Percentiles rank a stretch among this genome's conserved stretches.
These are phyloP conservation scores for Lichtheimia ornata DNA, from an alignment of 371 early-diverging fungal genomes.

Conservation along the genomic window DNA sequence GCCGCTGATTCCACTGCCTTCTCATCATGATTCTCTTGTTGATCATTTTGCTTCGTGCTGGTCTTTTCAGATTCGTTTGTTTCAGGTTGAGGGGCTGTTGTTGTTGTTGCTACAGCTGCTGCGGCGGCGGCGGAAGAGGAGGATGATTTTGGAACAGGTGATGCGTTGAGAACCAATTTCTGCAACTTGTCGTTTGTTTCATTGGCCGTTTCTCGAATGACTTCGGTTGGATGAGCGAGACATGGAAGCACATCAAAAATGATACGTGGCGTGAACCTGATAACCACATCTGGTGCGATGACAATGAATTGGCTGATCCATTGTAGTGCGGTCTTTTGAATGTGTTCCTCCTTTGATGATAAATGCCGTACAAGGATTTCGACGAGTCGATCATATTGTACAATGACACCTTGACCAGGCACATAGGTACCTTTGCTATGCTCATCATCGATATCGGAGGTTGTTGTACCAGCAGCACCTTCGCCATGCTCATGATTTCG, in stretches of 20 bases:
- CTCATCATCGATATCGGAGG: conserved; percentile 21
- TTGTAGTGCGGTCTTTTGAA: conserved; percentile 79
- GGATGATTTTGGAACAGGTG: conserved; percentile 7
- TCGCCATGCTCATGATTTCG: conserved; percentile 10
- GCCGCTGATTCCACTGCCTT: conserved; percentile 5
- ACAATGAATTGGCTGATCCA: conserved; percentile 86
- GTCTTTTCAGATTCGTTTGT: not conserved
- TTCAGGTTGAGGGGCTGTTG: not conserved
- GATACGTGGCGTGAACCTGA: conserved; percentile 74
- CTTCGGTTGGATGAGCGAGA: conserved; percentile 65
- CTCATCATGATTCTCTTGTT: not conserved
- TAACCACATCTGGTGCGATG: conserved; percentile 75
- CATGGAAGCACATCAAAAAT: conserved; percentile 78
- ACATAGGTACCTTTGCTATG: conserved; percentile 58
- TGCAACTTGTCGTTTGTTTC: conserved; percentile 75
- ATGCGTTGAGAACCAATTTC: conserved; percentile 61
- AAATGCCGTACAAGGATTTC: conserved; percentile 78
- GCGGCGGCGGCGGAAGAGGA: conserved; percentile 8
- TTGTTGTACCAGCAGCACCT: too few species aligned
- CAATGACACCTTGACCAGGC: conserved; percentile 69
- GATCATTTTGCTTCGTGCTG: not conserved
- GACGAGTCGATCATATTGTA: conserved; percentile 79
- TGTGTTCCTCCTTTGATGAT: conserved; percentile 77
- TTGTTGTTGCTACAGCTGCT: not conserved
- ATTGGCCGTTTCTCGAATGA: conserved; percentile 67